phyloP scores from a whole-genome alignment of 352 stramenopile species.

The Globisporangium nodosum region DNA sequence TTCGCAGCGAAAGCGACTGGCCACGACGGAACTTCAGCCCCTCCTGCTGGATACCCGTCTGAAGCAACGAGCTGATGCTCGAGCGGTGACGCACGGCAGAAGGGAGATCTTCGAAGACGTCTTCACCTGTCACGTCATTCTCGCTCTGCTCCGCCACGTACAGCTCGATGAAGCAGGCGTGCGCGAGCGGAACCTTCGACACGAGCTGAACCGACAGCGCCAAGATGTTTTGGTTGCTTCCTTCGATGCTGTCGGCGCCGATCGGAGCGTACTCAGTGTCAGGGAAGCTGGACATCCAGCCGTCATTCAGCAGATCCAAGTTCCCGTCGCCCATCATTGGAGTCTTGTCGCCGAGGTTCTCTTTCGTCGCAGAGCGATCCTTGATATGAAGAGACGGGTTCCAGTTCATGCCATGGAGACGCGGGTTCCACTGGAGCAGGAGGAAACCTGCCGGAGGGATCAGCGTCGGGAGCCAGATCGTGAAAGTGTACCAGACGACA shows the following conservation, averaged over 20 bases:
- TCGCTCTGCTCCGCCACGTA: slow-evolving; percentile 57
- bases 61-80: slow-evolving; percentile 71
- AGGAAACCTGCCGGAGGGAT: slow-evolving; percentile 73
- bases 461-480: slow-evolving; percentile 71
- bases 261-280: slow-evolving; percentile 70
- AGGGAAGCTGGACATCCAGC: slow-evolving; percentile 64
- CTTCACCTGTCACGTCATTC: slow-evolving; percentile 48
- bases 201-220: slow-evolving; percentile 66
- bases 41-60: slow-evolving; percentile 64
- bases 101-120: slow-evolving; percentile 47
- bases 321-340: slow-evolving; percentile 19
- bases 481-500: slow-evolving; percentile 78
- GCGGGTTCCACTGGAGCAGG: slow-evolving; percentile 80
- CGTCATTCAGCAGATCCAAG: slow-evolving; percentile 37
- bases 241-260: slow-evolving; percentile 47
- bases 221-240: slow-evolving; percentile 66
- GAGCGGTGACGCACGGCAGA: slow-evolving; percentile 41
- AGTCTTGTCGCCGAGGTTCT: slow-evolving; percentile 33
- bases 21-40: slow-evolving; percentile 47
- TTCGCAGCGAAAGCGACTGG: slow-evolving; percentile 40
- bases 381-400: slow-evolving; percentile 54
- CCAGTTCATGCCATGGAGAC: slow-evolving; percentile 68
- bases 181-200: slow-evolving; percentile 47
- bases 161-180: slow-evolving; percentile 76
- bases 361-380: slow-evolving; percentile 29